Evolutionary conservation across 1,284 basidiomycete species (phyloP).

Genomic region (Cryptococcus sp.): DNA sequence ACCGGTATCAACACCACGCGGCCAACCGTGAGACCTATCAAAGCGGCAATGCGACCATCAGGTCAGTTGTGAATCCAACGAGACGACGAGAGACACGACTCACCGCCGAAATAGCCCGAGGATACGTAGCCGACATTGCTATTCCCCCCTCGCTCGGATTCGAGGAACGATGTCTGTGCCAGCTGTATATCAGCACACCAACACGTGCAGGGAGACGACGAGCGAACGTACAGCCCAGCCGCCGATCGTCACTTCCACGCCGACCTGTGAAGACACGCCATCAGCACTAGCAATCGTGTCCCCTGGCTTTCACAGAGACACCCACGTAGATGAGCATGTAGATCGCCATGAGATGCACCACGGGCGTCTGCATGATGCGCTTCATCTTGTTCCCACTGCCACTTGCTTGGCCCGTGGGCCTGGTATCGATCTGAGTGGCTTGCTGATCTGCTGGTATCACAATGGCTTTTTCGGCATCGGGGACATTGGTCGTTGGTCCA

Average conservation of each 20-base stretch:
- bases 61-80: background rate
- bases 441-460: no score
- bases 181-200: background rate
- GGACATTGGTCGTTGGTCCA: background rate
- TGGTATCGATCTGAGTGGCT: no score
- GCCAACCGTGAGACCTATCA: conserved; percentile 39
- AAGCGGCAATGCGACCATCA: background rate
- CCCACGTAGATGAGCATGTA: conserved; percentile 46
- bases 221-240: conserved; percentile 40
- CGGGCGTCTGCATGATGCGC: conserved; percentile 36
- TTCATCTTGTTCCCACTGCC: conserved; percentile 43
- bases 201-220: background rate
- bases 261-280: conserved; percentile 25
- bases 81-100: background rate
- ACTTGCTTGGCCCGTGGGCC: background rate
- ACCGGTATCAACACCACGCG: conserved; percentile 47
- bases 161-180: conserved; percentile 40
- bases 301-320: background rate
- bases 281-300: background rate
- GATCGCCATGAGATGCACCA: conserved; percentile 39
- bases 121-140: conserved; percentile 44
- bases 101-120: conserved; percentile 48
- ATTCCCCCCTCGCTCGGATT: conserved; percentile 43
- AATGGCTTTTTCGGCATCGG: background rate
- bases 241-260: conserved; percentile 45